Evolutionary conservation across 1,284 basidiomycete species (phyloP), one percentile per base, ranked within the genome.

Genomic region (Pyrrhoderma noxium): DNA sequence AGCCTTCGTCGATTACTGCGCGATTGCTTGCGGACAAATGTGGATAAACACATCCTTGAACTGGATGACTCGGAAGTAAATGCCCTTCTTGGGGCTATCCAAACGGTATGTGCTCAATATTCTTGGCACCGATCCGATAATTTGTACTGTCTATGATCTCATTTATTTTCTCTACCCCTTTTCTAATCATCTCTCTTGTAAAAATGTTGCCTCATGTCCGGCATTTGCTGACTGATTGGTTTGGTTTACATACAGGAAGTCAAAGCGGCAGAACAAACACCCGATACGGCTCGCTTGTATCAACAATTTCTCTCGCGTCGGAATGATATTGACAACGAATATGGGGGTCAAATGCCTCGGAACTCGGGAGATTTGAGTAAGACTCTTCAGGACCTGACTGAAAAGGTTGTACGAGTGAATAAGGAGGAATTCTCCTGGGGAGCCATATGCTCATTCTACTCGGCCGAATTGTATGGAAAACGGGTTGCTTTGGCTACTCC

Each of bases 381-480:
- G 27, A 31, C 11, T 11, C 16, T 51, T 3, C 49, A 54, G 22
- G 50, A 55, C 38, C 37, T 55, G 3, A 52, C 54, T 11, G 50
- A 25, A 14, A 52, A 55, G 41, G 49, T 55, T 18, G 46, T 48
- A 2, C 39, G 50, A 23, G 51, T 52, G 8, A 45, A 36, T 36
- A 23, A 42, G 11, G 13, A 40, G n/a, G 46, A 45, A 13, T 25
- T 55, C 19, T 49, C 54, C n/a, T 49, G 50, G 40, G 54, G 54
- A 38, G 49, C 49, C 9, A 19, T 45, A 23, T 48, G 45, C 23
- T 34, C 51, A 3, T 46, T 55, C 11, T 52, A 50, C 50, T 38
- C 39, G 8, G 50, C 49, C 5, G 51, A 55, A 40, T n/a, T 55
- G 16, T 52, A 50, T 36, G 51, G 54, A 8, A 55, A 55, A 40